Conservation (phyloP, 305 asterid genomes). For the Ajuga reptans region DNA sequence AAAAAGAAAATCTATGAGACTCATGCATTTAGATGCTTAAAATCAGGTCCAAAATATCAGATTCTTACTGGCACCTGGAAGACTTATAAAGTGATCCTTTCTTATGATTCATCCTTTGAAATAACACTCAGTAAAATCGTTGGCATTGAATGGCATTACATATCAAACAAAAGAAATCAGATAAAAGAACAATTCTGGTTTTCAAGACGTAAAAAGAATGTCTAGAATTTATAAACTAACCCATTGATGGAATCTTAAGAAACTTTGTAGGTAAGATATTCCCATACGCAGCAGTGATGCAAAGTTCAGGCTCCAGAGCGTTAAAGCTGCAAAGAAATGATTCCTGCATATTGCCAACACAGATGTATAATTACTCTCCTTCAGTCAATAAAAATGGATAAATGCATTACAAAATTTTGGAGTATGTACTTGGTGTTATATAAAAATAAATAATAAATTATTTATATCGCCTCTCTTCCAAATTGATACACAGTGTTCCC, state of each 20-base stretch:
- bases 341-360: constrained; percentile 42
- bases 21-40: neutral
- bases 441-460: neutral
- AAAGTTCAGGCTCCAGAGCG: constrained; percentile 84
- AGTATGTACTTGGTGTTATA: neutral
- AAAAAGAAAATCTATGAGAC: neutral
- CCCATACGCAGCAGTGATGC: constrained; percentile 96
- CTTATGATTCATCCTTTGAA: neutral
- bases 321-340: constrained; percentile 49
- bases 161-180: neutral
- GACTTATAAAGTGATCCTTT: neutral
- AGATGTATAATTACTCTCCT: neutral
- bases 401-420: neutral
- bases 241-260: constrained; percentile 76
- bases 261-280: constrained; percentile 79
- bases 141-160: neutral
- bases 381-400: neutral
- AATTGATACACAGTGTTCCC: neutral
- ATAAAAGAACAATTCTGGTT: neutral
- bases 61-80: neutral
- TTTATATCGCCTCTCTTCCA: neutral
- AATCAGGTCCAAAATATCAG: neutral
- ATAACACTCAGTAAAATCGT: neutral
- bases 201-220: neutral
- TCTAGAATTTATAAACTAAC: constrained; percentile 39